phyloP scores from a whole-genome alignment of 2,329 filamentous ascomycete genomes.

The Alternaria dauci region DNA sequence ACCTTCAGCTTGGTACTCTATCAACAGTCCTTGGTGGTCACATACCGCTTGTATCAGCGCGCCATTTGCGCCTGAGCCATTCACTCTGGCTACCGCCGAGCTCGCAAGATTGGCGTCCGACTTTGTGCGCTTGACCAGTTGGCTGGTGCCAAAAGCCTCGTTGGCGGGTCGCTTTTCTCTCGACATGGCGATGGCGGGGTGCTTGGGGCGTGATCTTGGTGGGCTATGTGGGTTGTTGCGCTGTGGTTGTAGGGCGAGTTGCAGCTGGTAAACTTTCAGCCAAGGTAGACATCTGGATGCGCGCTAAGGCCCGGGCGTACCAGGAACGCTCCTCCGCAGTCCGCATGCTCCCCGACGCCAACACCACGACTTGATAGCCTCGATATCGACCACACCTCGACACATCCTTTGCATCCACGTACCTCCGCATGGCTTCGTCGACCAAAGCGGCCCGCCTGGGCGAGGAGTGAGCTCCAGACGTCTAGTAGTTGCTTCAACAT shows the following conservation, averaged over 20 bases:
- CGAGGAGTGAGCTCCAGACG: slow-evolving; percentile 70
- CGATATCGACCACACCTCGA: not conserved
- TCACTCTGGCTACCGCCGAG: slow-evolving; percentile 66
- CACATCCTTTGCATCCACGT: not conserved
- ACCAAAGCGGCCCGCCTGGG: slow-evolving; percentile 74
- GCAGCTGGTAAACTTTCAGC: slow-evolving; percentile 32
- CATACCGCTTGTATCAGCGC: slow-evolving; percentile 73
- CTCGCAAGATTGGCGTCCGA: slow-evolving; percentile 65
- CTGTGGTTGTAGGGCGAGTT: slow-evolving; percentile 8
- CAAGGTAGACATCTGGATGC: slow-evolving; percentile 14
- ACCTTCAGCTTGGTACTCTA: slow-evolving; percentile 39
- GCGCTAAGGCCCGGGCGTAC: slow-evolving; percentile 24
- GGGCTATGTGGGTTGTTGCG: slow-evolving; percentile 10
- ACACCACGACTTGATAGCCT: slow-evolving; percentile 26
- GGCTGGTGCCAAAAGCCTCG: slow-evolving; percentile 78
- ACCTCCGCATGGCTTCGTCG: slow-evolving; percentile 56
- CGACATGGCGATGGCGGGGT: slow-evolving; percentile 68
- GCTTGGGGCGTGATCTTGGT: not conserved
- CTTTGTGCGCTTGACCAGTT: slow-evolving; percentile 91
- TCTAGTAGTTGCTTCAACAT: slow-evolving; percentile 34
- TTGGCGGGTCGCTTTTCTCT: slow-evolving; percentile 92
- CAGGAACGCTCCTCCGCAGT: slow-evolving; percentile 23
- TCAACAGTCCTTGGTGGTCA: slow-evolving; percentile 53
- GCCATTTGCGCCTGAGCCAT: slow-evolving; percentile 65
- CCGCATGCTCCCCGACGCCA: slow-evolving; percentile 22